phyloP scores from a whole-genome alignment of 2,329 filamentous ascomycete genomes.

The Trichocomaceae sp. region DNA sequence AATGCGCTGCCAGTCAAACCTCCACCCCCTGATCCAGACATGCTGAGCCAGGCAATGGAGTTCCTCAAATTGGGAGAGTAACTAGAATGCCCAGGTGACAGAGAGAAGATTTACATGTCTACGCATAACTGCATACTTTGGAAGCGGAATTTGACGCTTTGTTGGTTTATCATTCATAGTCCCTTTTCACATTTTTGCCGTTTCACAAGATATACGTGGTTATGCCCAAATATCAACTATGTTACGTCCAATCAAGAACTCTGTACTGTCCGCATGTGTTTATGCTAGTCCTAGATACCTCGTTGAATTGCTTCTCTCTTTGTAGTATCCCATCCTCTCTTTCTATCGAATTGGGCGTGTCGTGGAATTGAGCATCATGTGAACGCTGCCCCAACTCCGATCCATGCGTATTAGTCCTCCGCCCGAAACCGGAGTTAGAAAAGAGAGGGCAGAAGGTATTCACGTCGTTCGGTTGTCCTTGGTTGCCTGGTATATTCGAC shows the following conservation, averaged over 20 bases:
- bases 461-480: background rate
- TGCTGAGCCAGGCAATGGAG: constrained; percentile 28
- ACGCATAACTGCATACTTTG: too few species aligned
- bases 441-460: background rate
- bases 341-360: background rate
- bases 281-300: background rate
- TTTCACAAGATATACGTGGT: background rate
- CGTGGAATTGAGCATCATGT: background rate
- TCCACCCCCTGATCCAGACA: constrained; percentile 22
- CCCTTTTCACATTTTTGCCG: background rate
- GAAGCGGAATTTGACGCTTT: too few species aligned
- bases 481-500: background rate
- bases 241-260: background rate
- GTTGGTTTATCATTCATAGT: background rate
- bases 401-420: constrained; percentile 9
- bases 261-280: background rate
- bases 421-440: background rate
- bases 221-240: background rate
- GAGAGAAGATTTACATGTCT: background rate
- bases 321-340: background rate
- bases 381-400: constrained; percentile 11
- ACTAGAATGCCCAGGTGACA: too few species aligned
- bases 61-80: constrained; percentile 24
- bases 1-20: background rate
- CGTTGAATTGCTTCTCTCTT: too few species aligned